phyloP scores from a whole-genome alignment of 129 eudicot species.

The Ambrosia trifida region DNA sequence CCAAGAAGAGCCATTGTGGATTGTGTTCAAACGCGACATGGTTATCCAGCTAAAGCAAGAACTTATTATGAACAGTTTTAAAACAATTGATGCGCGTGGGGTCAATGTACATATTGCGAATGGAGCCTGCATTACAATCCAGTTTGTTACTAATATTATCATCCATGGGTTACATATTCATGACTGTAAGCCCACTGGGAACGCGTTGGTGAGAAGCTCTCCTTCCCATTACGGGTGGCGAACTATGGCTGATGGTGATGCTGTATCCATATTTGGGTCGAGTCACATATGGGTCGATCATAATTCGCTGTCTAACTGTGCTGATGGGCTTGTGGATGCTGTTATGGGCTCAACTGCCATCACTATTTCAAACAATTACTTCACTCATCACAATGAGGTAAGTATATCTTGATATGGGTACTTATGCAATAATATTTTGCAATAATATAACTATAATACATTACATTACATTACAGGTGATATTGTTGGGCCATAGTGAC shows the following conservation, averaged over 20 bases:
- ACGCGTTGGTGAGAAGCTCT: constrained; percentile 94
- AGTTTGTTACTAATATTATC: constrained; percentile 74
- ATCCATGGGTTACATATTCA: constrained; percentile 83
- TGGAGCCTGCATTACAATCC: constrained; percentile 84
- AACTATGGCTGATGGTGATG: constrained; percentile 97
- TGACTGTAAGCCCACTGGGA: constrained; percentile 89
- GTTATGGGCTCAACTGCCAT: constrained; percentile 95
- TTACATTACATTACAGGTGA: constrained; percentile 48
- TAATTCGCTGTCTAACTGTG: constrained; percentile 82
- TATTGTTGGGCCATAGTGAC: constrained; percentile 93
- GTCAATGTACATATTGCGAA: constrained; percentile 86
- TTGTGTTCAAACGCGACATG: constrained; percentile 85
- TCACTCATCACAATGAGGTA: constrained; percentile 92
- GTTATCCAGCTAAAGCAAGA: constrained; percentile 76
- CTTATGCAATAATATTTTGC: neutral
- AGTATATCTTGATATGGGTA: constrained; percentile 5
- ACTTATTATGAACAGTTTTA: constrained; percentile 91
- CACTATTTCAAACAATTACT: constrained; percentile 89
- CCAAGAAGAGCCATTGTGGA: constrained; percentile 86
- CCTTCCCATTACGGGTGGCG: constrained; percentile 89
- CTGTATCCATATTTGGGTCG: constrained; percentile 73
- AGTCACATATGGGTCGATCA: constrained; percentile 94
- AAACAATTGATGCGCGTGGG: constrained; percentile 94
- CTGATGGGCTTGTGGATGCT: constrained; percentile 94
- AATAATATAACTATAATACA: constrained; percentile 14